Evolutionary conservation across 1,139 yeast genomes (phyloP).

Genomic region (Saccharomyces pastorianus): DNA sequence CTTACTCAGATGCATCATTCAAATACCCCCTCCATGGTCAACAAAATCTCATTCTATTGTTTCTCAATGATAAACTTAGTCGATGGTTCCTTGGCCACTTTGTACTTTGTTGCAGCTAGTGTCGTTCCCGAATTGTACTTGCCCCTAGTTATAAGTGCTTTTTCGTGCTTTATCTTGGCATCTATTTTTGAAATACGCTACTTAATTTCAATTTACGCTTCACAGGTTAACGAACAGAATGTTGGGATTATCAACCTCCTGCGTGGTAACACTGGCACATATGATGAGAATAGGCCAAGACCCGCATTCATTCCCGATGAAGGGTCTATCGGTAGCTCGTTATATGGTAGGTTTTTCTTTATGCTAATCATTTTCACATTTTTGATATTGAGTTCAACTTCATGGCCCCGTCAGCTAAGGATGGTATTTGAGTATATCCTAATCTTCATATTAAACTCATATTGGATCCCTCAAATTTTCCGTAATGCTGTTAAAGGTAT

Average conservation of each 20-base stretch:
- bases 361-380: constrained; percentile 52
- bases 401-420: constrained; percentile 59
- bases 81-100: constrained; percentile 62
- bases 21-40: constrained; percentile 72
- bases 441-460: constrained; percentile 51
- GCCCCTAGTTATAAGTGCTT: constrained; percentile 62
- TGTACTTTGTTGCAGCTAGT: constrained; percentile 53
- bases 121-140: constrained; percentile 51
- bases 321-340: constrained; percentile 48
- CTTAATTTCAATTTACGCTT: constrained; percentile 56
- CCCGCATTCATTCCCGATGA: constrained; percentile 39
- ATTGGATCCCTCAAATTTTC: constrained; percentile 87
- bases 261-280: constrained; percentile 16
- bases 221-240: constrained; percentile 59
- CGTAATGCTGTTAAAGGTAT: constrained; percentile 51
- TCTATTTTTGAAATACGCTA: constrained; percentile 73
- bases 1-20: constrained; percentile 62
- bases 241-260: constrained; percentile 22
- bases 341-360: constrained; percentile 58
- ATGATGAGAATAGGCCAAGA: constrained; percentile 14
- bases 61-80: constrained; percentile 47
- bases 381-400: constrained; percentile 46
- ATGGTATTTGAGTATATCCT: constrained; percentile 49
- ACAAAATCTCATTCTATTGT: constrained; percentile 59
- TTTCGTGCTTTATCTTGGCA: constrained; percentile 60